Evolutionary conservation across 225 moss, liverwort and hornwort species (phyloP), one percentile per base, ranked within the genome.

Genomic region (Ulota crispa): DNA sequence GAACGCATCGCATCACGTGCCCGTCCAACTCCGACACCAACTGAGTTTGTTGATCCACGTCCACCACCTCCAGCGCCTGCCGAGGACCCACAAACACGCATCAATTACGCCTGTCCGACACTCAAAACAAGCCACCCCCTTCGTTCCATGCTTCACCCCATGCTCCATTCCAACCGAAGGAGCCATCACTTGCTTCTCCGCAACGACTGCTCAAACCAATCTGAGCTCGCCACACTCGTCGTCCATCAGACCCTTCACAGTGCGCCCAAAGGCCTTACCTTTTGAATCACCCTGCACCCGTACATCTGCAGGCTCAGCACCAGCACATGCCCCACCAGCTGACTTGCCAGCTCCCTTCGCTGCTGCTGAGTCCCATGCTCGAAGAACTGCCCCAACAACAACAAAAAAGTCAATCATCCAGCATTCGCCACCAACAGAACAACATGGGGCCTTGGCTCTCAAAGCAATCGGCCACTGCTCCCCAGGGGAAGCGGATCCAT

Each of bases 241-340:
- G 2, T 31, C 43, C 2, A 21, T 26, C 14, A 4, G 9, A 69
- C 61, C 4, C 32, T n/a, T 37, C 67, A 27, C 15, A 53, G 2
- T 11, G 10, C 68, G 43, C 0, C 68, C 57, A 61, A 8, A 31
- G 12, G 27, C 16, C 74, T 42, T 83, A 99, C 98, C 98, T 99
- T 99, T 81, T 99, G 99, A 60, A 96, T 99, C 76, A 99, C 99
- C 68, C 99, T 82, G 87, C 99, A 99, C 14, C 99, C 96, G 70
- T 99, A 99, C 99, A 99, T 99, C 83, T 99, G 98, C 56, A 99
- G 84, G 84, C 98, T 99, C 74, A 99, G 84, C 57, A 90, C 92
- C 42, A 99, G 88, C 45, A 99, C 98, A 77, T 99, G 95, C 19
- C 90, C 90, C 83, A 96, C 93, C 89, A 99, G 75, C 81, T 99